These are phyloP conservation scores for Sporothrix pallida DNA, from an alignment of 2,329 filamentous ascomycete genomes.

Conservation along the genomic window DNA sequence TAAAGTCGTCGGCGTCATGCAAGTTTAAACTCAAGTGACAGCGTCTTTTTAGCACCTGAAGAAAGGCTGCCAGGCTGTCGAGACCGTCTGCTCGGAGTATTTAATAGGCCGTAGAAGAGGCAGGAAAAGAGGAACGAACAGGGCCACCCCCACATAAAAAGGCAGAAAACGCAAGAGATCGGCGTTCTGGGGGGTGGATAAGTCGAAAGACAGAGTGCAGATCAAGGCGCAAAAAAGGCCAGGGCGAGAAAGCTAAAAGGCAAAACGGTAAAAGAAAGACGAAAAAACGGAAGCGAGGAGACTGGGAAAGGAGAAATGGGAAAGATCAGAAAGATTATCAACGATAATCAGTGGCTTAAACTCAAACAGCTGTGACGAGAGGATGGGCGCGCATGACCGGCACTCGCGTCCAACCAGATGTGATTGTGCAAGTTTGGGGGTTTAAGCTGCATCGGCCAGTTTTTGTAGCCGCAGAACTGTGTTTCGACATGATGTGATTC, in stretches of 20 bases:
- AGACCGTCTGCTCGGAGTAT: constrained; percentile 3
- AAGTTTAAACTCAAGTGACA: not conserved
- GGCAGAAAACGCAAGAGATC: not conserved
- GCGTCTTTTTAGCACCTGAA: not conserved
- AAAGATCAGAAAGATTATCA: not conserved
- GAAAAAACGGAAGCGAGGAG: not conserved
- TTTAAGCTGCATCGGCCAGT: not conserved
- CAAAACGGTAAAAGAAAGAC: constrained; percentile 13
- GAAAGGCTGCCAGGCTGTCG: not conserved
- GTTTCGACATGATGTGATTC: not conserved
- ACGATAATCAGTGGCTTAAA: not conserved
- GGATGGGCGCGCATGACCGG: not conserved
- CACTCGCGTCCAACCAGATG: not conserved
- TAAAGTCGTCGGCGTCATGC: not conserved
- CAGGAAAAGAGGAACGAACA: constrained; percentile 2
- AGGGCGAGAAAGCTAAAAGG: not conserved
- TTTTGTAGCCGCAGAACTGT: not conserved
- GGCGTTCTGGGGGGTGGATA: not conserved
- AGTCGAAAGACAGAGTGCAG: not conserved
- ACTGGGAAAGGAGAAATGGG: not conserved
- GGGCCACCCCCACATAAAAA: not conserved
- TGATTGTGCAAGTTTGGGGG: no score
- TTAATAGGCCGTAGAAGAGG: constrained; percentile 5
- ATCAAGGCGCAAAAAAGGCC: not conserved
- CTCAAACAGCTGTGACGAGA: constrained; percentile 1